Evolutionary conservation across 345 rosid genomes (phyloP).

Genomic region (Eucalyptus albens): DNA sequence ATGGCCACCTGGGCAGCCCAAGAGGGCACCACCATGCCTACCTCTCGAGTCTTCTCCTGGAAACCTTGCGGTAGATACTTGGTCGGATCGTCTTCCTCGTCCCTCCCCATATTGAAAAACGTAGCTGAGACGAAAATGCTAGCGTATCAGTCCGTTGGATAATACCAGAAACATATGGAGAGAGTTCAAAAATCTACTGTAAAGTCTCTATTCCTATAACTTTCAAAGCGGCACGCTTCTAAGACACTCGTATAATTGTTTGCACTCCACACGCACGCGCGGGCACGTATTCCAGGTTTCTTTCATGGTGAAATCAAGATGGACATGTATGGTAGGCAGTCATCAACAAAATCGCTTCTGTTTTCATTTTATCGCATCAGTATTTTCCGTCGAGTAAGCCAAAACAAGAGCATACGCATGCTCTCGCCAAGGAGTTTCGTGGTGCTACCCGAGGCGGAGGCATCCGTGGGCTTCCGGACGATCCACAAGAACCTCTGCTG

Average conservation of each 20-base stretch:
- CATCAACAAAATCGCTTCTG: background rate
- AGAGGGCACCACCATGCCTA: conserved; percentile 8
- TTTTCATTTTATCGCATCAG: background rate
- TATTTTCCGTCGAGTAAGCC: background rate
- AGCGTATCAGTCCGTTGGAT: background rate
- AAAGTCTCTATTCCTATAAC: background rate
- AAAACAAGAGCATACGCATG: background rate
- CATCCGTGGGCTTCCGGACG: conserved; percentile 9
- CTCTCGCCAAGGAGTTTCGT: background rate
- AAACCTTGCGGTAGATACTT: conserved; percentile 24
- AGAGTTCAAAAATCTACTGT: background rate
- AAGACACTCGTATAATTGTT: background rate
- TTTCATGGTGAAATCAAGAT: background rate
- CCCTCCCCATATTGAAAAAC: background rate
- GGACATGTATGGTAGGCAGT: background rate
- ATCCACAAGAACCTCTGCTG: conserved; percentile 36
- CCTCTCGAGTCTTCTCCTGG: background rate
- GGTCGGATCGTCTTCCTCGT: conserved; percentile 8
- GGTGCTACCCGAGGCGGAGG: background rate
- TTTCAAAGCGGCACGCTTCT: background rate
- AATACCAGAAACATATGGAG: background rate
- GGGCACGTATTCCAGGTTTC: background rate
- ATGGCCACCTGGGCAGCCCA: conserved; percentile 29
- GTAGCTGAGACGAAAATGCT: background rate
- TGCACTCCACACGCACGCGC: background rate